Evolutionary conservation across 2,329 filamentous ascomycete species (phyloP), one percentile per base, ranked within the genome.

Genomic region (Sphaceloma murrayae): DNA sequence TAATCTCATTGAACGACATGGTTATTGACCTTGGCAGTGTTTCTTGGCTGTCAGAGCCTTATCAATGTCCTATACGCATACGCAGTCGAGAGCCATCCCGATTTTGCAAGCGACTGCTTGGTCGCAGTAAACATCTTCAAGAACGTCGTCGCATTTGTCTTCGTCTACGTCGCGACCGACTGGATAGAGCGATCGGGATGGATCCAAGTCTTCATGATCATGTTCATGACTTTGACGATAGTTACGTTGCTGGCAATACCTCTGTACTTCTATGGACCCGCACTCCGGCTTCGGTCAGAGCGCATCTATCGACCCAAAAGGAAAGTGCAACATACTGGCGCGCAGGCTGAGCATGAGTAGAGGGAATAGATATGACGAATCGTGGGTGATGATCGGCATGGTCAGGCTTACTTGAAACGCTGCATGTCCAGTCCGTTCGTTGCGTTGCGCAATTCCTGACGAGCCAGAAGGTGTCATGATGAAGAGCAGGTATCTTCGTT

Each of bases 141-240:
- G 11, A 27, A 39, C 13, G 10, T 39, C 7, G 34, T 39, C 19
- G 22, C 21, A 11, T 27, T 39, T 8, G 21, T 30, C 22, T 40
- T 40, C 9, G 9, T 40, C 13, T 30, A 29, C 10, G n/a, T 40
- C n/a, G 36, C n/a, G 6, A 22, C 27, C 10, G 34, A 26, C 34
- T 39, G 34, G 34, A 22, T 39, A 22, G 19, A 39, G 17, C 9
- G 8, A 10, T 26, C 34, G 3, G 34, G 21, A 3, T 26, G 34
- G 36, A 34, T 34, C n/a, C 31, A 34, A 9, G 31, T 40, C 7
- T 40, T 29, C 22, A 40, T 27, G 36, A 29, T 40, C 10, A 30
- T 40, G 36, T 16, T 40, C 36, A 30, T 30, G 22, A 4, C 30
- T 3, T 9, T 26, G n/a, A 26, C 34, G 11, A 26, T 39, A 10